A percentile compares a stretch with the other conserved stretches of the same genome.
Conservation (phyloP, 768 basidiomycete species). For the Russula dissimulans region DNA sequence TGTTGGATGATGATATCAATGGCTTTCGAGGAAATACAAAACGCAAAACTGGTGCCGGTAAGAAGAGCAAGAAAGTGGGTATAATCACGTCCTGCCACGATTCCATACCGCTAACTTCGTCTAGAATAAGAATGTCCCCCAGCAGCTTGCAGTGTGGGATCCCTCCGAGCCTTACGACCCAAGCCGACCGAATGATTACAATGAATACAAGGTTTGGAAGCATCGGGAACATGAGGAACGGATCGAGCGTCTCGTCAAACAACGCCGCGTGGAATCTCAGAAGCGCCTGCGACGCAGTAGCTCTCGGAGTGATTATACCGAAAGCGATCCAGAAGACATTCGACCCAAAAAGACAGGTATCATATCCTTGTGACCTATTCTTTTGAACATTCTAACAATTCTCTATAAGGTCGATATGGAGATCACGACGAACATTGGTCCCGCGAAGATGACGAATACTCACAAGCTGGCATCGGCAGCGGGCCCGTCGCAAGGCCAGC, state of each 20-base stretch:
- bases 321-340: constrained; percentile 53
- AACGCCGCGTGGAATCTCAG: constrained; percentile 45
- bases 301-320: constrained; percentile 58
- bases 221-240: constrained; percentile 66
- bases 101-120: background rate
- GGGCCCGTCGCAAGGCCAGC: constrained; percentile 19
- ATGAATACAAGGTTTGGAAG: constrained; percentile 78
- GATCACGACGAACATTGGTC: constrained; percentile 39
- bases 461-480: constrained; percentile 25
- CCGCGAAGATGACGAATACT: constrained; percentile 47
- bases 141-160: constrained; percentile 56
- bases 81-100: background rate
- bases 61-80: constrained; percentile 54
- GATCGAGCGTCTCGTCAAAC: constrained; percentile 40
- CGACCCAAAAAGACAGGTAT: constrained; percentile 62
- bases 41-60: constrained; percentile 42
- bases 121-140: constrained; percentile 50
- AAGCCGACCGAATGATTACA: constrained; percentile 77
- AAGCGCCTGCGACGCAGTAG: constrained; percentile 36
- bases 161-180: constrained; percentile 76
- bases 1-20: constrained; percentile 82
- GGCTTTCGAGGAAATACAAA: constrained; percentile 60
- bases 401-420: constrained; percentile 31
- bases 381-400: constrained; percentile 10
- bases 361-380: background rate